These are phyloP conservation scores for Helotiales sp. DNA, from an alignment of 2,329 filamentous ascomycete species.

Conservation along the genomic window DNA sequence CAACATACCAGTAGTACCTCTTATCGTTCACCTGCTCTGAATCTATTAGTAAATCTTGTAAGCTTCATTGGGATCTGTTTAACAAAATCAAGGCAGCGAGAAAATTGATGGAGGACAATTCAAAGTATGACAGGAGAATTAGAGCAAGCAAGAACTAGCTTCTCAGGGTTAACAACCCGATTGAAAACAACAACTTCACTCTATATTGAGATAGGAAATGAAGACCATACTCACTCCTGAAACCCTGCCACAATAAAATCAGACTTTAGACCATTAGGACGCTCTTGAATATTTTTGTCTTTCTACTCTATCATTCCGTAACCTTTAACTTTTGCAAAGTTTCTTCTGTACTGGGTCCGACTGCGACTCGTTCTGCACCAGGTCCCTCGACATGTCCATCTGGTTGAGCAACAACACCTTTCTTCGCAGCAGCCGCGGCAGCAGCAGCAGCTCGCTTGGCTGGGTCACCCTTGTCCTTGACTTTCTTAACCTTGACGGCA, in stretches of 20 bases:
- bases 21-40: too few relatives aligned
- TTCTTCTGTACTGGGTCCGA: conserved; percentile 35
- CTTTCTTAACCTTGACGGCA: conserved; percentile 70
- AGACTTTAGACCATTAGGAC: neutral
- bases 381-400: conserved; percentile 40
- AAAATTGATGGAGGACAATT: too few relatives aligned
- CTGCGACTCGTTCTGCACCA: conserved; percentile 33
- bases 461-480: conserved; percentile 47
- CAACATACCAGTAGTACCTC: too few relatives aligned
- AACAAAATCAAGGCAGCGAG: too few relatives aligned
- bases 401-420: conserved; percentile 33
- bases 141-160: too few relatives aligned
- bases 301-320: conserved; percentile 33
- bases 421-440: conserved; percentile 36
- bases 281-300: conserved; percentile 23
- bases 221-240: neutral
- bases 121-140: too few relatives aligned
- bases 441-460: conserved; percentile 38
- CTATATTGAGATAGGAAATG: neutral
- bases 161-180: too few relatives aligned
- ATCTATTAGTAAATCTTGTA: too few relatives aligned
- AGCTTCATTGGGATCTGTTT: too few relatives aligned
- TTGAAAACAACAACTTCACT: neutral
- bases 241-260: neutral
- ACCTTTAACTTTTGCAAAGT: conserved; percentile 39